These are phyloP conservation scores for Aphanomyces cochlioides DNA, from an alignment of 352 stramenopile species.

Conservation along the genomic window DNA sequence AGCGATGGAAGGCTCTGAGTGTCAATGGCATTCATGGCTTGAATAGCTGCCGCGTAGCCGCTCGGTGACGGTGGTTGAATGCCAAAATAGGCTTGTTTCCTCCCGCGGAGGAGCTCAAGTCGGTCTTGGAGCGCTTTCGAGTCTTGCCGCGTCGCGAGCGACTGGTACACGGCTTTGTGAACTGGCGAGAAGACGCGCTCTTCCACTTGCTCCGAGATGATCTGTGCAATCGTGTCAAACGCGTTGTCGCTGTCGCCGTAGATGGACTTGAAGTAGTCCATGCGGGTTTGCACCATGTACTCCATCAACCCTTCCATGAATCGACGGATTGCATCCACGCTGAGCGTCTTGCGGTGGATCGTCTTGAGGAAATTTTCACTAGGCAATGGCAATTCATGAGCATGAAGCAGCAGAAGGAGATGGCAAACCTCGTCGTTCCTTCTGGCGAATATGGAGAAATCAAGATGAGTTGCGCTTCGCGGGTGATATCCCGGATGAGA, in stretches of 20 bases:
- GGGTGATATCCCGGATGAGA: conserved; percentile 60
- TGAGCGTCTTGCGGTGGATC: conserved; percentile 43
- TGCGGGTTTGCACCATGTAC: conserved; percentile 76
- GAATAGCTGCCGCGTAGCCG: conserved; percentile 55
- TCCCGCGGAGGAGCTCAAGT: conserved; percentile 73
- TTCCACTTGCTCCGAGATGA: conserved; percentile 82
- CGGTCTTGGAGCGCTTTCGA: conserved; percentile 71
- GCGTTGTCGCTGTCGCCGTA: conserved; percentile 44
- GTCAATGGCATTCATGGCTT: conserved; percentile 70
- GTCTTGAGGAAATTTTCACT: conserved; percentile 66
- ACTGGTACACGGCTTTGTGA: conserved; percentile 62
- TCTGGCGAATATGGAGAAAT: conserved; percentile 82
- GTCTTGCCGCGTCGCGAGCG: conserved; percentile 60
- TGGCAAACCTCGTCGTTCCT: conserved; percentile 49
- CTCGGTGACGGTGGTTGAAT: conserved; percentile 63
- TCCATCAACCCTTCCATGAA: conserved; percentile 78
- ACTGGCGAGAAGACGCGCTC: conserved; percentile 79
- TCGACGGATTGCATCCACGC: conserved; percentile 53
- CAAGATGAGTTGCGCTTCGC: conserved; percentile 77
- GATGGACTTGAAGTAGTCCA: conserved; percentile 68
- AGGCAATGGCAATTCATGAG: not conserved
- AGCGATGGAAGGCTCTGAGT: conserved; percentile 75
- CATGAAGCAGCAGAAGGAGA: not conserved
- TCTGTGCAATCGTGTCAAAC: conserved; percentile 49
- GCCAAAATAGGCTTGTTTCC: conserved; percentile 80